A percentile compares a stretch with the other conserved stretches of the same genome.
These are phyloP conservation scores for Kuraishia hungarica DNA, from an alignment of 805 yeast species.

Conservation along the genomic window DNA sequence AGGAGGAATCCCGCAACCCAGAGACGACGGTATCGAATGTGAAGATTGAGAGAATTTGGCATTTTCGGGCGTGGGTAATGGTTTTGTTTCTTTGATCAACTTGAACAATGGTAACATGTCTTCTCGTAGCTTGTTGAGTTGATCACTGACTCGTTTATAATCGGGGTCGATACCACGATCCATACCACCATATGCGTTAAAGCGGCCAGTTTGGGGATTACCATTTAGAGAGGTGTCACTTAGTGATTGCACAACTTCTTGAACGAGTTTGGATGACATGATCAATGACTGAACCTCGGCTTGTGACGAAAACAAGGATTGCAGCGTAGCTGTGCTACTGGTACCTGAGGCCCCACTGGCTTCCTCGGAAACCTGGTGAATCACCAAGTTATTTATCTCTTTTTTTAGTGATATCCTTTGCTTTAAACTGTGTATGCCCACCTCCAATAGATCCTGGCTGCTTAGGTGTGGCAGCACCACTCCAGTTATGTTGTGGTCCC, in stretches of 20 bases:
- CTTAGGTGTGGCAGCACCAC: slow-evolving; percentile 60
- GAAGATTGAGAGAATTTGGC: not conserved
- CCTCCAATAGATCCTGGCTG: slow-evolving; percentile 62
- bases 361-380: slow-evolving; percentile 15
- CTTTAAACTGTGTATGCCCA: slow-evolving; percentile 50
- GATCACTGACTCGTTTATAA: slow-evolving; percentile 37
- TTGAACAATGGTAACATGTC: slow-evolving; percentile 60
- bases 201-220: not conserved
- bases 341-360: not conserved
- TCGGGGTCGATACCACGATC: slow-evolving; percentile 1
- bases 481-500: slow-evolving; percentile 62
- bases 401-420: slow-evolving; percentile 53
- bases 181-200: too few species aligned
- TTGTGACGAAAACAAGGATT: slow-evolving; percentile 2
- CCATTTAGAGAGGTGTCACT: not conserved
- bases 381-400: slow-evolving; percentile 45
- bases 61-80: slow-evolving; percentile 58
- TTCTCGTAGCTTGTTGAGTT: slow-evolving; percentile 47
- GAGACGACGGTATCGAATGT: not conserved
- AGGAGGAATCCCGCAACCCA: not conserved
- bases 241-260: slow-evolving; percentile 1
- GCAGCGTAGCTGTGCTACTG: not conserved
- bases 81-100: slow-evolving; percentile 54
- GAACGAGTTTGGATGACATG: slow-evolving; percentile 1
- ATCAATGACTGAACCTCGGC: slow-evolving; percentile 3